phyloP scores from a whole-genome alignment of 192 early-diverging fungal genomes.

The Phycomyces blakesleeanus region DNA sequence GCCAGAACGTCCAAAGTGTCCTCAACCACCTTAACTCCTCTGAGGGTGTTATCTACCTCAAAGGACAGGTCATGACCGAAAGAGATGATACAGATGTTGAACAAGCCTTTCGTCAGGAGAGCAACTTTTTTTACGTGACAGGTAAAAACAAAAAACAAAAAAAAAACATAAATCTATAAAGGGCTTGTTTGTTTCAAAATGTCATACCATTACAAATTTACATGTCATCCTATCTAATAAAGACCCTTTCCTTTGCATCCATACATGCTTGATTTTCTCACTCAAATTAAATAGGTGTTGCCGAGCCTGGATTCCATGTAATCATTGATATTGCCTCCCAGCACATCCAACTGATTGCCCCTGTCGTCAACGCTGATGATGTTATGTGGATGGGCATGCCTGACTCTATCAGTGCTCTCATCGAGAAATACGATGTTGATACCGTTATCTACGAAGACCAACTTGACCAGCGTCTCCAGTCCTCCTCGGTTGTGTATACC shows the following conservation, averaged over 20 bases:
- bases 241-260: background rate
- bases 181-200: too few relatives aligned
- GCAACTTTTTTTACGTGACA: conserved; percentile 84
- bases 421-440: conserved; percentile 65
- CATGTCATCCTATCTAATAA: background rate
- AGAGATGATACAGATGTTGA: conserved; percentile 77
- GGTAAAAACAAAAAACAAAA: conserved; percentile 17
- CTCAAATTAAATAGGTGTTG: conserved; percentile 45
- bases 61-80: conserved; percentile 48
- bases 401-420: conserved; percentile 49
- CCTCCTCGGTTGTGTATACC: conserved; percentile 43
- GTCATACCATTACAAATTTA: too few relatives aligned
- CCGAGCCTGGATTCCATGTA: conserved; percentile 68
- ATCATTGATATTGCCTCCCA: conserved; percentile 62
- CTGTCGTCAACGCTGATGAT: conserved; percentile 58
- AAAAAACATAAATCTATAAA: background rate
- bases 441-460: conserved; percentile 59
- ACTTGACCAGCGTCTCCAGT: conserved; percentile 43
- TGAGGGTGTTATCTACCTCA: conserved; percentile 57
- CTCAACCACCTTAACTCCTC: conserved; percentile 53
- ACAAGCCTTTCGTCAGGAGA: conserved; percentile 81
- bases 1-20: conserved; percentile 57
- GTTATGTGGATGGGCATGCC: conserved; percentile 82
- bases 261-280: background rate
- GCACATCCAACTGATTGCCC: conserved; percentile 64